Conservation (phyloP, 768 basidiomycete genomes). For the Suillus alpinus region DNA sequence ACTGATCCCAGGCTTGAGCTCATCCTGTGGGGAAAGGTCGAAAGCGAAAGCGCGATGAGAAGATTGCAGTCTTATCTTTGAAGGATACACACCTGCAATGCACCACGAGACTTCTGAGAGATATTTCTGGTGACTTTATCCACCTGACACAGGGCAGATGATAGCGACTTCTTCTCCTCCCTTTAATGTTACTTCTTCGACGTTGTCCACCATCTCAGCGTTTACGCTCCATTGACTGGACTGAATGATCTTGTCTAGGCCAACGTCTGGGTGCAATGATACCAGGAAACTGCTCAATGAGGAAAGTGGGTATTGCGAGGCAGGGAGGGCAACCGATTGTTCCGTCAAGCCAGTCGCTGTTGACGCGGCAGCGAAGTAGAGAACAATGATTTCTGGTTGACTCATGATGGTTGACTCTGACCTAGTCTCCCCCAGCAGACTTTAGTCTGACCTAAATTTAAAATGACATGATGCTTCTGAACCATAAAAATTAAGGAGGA, state of each 20-base stretch:
- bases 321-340: slow-evolving; percentile 52
- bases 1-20: neutral
- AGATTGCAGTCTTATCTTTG: neutral
- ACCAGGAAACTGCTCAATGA: slow-evolving; percentile 50
- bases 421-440: neutral
- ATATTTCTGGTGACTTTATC: slow-evolving; percentile 34
- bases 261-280: slow-evolving; percentile 49
- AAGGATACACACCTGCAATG: neutral
- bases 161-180: slow-evolving; percentile 80
- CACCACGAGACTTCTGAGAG: neutral
- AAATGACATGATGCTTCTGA: neutral
- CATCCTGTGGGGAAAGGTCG: neutral
- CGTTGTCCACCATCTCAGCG: slow-evolving; percentile 73
- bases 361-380: slow-evolving; percentile 64
- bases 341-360: slow-evolving; percentile 60
- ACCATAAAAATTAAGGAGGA: neutral
- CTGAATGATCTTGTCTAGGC: slow-evolving; percentile 52
- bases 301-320: slow-evolving; percentile 45
- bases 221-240: slow-evolving; percentile 77
- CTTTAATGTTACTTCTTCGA: slow-evolving; percentile 42
- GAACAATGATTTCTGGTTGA: slow-evolving; percentile 41
- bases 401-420: slow-evolving; percentile 1
- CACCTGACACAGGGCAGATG: slow-evolving; percentile 82
- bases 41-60: slow-evolving; percentile 9
- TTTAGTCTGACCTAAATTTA: neutral